Conservation (phyloP, 306 rosid genomes). For the Rosa rugosa region DNA sequence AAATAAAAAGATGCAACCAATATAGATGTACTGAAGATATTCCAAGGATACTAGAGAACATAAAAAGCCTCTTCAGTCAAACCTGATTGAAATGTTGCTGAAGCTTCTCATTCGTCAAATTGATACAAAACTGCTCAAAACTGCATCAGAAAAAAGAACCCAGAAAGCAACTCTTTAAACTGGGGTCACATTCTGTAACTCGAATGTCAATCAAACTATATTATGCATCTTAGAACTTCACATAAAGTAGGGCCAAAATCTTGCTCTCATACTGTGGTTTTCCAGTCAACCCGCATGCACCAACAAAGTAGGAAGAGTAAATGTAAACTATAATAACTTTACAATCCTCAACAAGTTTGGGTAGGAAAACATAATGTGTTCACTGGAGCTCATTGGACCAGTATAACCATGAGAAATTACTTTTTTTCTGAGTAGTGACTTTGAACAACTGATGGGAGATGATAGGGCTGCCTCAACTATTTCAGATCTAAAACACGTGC, state of each 20-base stretch:
- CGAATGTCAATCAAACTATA: neutral
- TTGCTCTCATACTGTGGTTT: neutral
- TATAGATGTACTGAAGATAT: conserved; percentile 24
- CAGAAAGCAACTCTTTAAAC: conserved; percentile 7
- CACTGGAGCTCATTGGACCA: neutral
- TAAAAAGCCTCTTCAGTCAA: conserved; percentile 24
- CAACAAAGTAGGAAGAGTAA: neutral
- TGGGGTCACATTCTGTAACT: neutral
- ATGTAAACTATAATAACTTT: neutral
- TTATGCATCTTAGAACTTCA: conserved; percentile 6
- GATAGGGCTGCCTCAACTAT: neutral
- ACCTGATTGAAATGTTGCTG: conserved; percentile 99
- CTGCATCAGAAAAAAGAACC: conserved; percentile 42
- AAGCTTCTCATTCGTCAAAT: conserved; percentile 97
- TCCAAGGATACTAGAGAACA: conserved; percentile 26
- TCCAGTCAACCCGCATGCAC: conserved; percentile 4
- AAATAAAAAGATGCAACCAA: conserved; percentile 1
- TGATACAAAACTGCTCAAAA: conserved; percentile 98
- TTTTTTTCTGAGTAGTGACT: neutral
- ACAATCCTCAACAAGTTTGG: conserved; percentile 3
- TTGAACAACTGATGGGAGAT: neutral
- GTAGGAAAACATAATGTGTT: neutral
- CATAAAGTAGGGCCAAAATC: neutral
- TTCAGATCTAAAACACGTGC: neutral
- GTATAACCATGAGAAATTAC: neutral